Evolutionary conservation across 2,329 filamentous ascomycete species (phyloP).

Genomic region (Verticillium albo-atrum): DNA sequence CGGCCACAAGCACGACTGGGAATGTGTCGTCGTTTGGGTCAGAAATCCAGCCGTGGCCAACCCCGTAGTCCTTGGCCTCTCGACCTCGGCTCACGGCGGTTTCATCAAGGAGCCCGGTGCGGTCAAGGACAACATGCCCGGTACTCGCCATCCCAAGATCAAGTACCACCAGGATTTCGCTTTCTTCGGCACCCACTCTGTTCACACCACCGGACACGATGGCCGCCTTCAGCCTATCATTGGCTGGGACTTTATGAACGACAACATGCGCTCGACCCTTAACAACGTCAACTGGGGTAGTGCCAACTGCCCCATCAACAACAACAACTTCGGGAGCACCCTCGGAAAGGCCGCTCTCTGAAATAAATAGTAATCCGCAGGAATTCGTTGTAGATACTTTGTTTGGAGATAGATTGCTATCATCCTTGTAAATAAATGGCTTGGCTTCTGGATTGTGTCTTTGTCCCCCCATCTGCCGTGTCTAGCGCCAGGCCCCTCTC

Average conservation of each 20-base stretch:
- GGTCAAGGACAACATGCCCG: neutral
- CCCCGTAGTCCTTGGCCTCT: neutral
- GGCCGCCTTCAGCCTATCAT: neutral
- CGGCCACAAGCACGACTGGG: conserved; percentile 18
- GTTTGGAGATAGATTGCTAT: neutral
- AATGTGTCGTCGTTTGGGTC: conserved; percentile 23
- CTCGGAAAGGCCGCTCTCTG: neutral
- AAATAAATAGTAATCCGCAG: no score
- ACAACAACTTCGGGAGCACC: neutral
- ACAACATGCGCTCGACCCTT: neutral
- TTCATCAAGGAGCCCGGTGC: neutral
- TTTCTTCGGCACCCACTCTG: neutral
- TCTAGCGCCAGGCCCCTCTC: no score
- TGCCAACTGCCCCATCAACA: neutral
- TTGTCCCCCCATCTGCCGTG: no score
- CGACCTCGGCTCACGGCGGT: neutral
- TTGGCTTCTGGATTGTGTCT: no score
- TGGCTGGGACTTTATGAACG: neutral
- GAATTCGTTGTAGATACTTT: neutral
- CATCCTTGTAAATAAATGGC: no score
- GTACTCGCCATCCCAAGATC: neutral
- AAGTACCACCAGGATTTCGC: neutral
- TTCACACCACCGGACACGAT: neutral
- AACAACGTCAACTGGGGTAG: neutral
- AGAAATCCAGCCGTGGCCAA: neutral